Conservation (phyloP, 2,329 filamentous ascomycete genomes). For the Dendrostoma leiphaemia region DNA sequence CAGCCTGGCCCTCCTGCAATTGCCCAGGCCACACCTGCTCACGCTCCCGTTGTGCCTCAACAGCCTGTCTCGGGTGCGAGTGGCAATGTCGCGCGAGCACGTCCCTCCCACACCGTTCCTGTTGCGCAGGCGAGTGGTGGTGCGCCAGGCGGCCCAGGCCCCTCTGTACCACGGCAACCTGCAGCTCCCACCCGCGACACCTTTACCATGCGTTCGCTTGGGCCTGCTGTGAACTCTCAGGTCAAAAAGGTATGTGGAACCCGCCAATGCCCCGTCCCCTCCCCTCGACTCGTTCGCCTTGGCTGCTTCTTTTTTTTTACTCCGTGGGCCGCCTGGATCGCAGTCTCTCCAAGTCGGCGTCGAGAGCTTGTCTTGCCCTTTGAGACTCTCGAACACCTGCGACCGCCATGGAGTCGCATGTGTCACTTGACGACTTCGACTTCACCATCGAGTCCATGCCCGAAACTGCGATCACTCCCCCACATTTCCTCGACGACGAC, state of each 20-base stretch:
- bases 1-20: slow-evolving; percentile 1
- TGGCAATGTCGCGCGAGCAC: slow-evolving; percentile 8
- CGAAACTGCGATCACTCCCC: neutral
- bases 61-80: slow-evolving; percentile 4
- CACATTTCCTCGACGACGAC: neutral
- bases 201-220: slow-evolving; percentile 66
- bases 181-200: slow-evolving; percentile 43
- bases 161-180: slow-evolving; percentile 20
- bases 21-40: neutral
- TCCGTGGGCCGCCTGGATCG: neutral
- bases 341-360: neutral
- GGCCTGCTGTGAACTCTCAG: slow-evolving; percentile 57
- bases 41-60: neutral
- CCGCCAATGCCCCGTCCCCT: no score
- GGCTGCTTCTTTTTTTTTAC: neutral
- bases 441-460: neutral
- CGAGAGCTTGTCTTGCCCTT: neutral
- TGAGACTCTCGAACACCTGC: neutral
- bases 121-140: slow-evolving; percentile 11
- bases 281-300: no score
- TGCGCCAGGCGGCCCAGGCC: slow-evolving; percentile 11
- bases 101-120: slow-evolving; percentile 10
- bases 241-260: slow-evolving; percentile 64
- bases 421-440: slow-evolving; percentile 4
- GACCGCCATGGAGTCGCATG: slow-evolving; percentile 7